Evolutionary conservation across 768 basidiomycete species (phyloP), one percentile per base, ranked within the genome.

Genomic region (Auricularia cornea): DNA sequence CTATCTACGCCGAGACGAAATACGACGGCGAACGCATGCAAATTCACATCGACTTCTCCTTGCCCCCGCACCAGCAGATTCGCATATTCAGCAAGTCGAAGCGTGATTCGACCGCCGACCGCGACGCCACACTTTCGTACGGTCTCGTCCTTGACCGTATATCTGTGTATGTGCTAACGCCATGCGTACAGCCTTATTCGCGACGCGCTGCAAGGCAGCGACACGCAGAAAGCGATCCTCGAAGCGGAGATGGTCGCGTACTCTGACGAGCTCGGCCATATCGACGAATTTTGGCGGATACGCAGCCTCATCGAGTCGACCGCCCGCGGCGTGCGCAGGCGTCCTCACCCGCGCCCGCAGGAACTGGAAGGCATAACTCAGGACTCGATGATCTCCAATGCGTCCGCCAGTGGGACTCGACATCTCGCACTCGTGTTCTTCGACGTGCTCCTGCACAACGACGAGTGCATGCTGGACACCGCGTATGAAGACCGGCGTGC

Each of bases 1-100:
- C 71, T 30, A 78, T 94, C 10, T 95, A 89, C 84, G 90, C 88
- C 1, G 94, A 98, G 75, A 94, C 87, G 0, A 98, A 98, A 73
- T 95, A 95, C 72, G 94, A 96, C 63, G 94, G 94, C 11, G 94
- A 96, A 73, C 82, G 94, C n/a, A 88, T 93, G 62, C 94, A 98
- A 68, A 92, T 95, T 30, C 94, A 98, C 70, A 82, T 94, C 28
- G 79, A 87, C 69, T 70, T 87, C 2, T 64, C 69, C 3, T 69
- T 67, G 3, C 71, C 77, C 16, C 72, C 68, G 0, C 67, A 72
- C 4, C 73, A 80, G 3, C 76, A 75, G 35, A 88, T 95, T 64
- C 85, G 76, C 1, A 93, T 96, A 44, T 94, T 88, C 71, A 94
- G 91, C 77, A 96, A 98, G 74, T 93, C 89, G 68, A 87, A 83